Conservation (phyloP, 306 rosid genomes). For the Lotus japonicus region DNA sequence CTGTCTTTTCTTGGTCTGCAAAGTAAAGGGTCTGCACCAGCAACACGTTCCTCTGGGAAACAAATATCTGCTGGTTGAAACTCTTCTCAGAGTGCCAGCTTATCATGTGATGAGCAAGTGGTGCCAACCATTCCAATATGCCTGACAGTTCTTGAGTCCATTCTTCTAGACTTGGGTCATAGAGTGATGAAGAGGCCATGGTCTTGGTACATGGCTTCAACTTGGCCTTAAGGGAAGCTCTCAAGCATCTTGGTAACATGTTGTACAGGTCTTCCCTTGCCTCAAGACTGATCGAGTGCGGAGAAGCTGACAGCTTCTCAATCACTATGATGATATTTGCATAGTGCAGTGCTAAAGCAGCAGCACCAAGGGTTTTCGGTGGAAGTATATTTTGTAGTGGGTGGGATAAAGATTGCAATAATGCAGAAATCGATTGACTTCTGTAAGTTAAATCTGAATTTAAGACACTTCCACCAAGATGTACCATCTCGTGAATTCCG, state of each 20-base stretch:
- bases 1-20: constrained; percentile 76
- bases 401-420: constrained; percentile 57
- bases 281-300: constrained; percentile 86
- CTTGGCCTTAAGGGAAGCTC: constrained; percentile 58
- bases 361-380: constrained; percentile 83
- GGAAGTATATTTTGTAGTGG: constrained; percentile 59
- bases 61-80: constrained; percentile 81
- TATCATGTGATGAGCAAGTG: constrained; percentile 93
- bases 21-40: constrained; percentile 93
- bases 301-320: constrained; percentile 89
- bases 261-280: constrained; percentile 96
- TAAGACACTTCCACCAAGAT: constrained; percentile 35
- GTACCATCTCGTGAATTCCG: constrained; percentile 52
- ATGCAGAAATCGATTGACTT: constrained; percentile 72
- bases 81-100: constrained; percentile 98
- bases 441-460: constrained; percentile 52
- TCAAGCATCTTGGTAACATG: constrained; percentile 78
- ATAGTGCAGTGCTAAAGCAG: constrained; percentile 87
- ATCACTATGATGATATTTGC: constrained; percentile 87
- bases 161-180: constrained; percentile 61
- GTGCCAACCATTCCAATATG: constrained; percentile 92
- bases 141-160: constrained; percentile 79
- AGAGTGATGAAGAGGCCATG: constrained; percentile 37
- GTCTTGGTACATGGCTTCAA: constrained; percentile 67
- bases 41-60: constrained; percentile 70